These are phyloP conservation scores for Colletotrichum sp. DNA, from an alignment of 2,329 filamentous ascomycete species.

Conservation along the genomic window DNA sequence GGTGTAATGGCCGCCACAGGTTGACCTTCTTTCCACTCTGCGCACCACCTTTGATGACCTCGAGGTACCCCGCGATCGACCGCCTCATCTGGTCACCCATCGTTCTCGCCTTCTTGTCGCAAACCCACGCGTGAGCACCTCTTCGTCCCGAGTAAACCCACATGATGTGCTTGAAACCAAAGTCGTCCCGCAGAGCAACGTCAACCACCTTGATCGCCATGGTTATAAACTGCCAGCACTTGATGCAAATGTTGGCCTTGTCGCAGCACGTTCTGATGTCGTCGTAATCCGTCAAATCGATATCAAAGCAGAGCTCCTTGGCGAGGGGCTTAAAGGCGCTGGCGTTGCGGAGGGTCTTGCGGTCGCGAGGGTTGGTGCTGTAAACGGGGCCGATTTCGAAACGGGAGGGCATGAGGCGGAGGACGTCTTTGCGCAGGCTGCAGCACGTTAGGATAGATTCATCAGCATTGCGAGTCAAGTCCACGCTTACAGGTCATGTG, in stretches of 20 bases:
- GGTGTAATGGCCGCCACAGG: conserved; percentile 82
- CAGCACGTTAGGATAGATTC: conserved; percentile 1
- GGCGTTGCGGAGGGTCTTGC: conserved; percentile 83
- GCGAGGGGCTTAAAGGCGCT: conserved; percentile 84
- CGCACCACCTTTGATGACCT: conserved; percentile 85
- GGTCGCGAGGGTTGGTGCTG: conserved; percentile 89
- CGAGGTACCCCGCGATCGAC: conserved; percentile 87
- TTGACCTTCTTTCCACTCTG: conserved; percentile 90
- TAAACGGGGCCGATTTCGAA: conserved; percentile 99
- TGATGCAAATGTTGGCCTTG: conserved; percentile 89
- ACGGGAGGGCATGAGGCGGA: conserved; percentile 86
- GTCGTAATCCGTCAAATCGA: conserved; percentile 98
- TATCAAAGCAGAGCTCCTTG: conserved; percentile 98
- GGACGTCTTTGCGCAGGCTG: conserved; percentile 87
- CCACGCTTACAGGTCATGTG: conserved; percentile 53
- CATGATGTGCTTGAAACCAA: conserved; percentile 95
- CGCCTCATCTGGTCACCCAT: conserved; percentile 87
- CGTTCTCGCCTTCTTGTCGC: conserved; percentile 82
- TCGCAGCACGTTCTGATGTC: conserved; percentile 94
- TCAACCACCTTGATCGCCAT: conserved; percentile 98
- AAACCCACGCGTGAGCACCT: conserved; percentile 98
- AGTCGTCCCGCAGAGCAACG: conserved; percentile 85
- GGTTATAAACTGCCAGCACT: conserved; percentile 96
- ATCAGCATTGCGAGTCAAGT: not conserved
- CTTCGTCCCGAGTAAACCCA: conserved; percentile 98